Base-by-base conservation (phyloP, 2,329 filamentous ascomycete species). In the Kalmusia sp. region DNA sequence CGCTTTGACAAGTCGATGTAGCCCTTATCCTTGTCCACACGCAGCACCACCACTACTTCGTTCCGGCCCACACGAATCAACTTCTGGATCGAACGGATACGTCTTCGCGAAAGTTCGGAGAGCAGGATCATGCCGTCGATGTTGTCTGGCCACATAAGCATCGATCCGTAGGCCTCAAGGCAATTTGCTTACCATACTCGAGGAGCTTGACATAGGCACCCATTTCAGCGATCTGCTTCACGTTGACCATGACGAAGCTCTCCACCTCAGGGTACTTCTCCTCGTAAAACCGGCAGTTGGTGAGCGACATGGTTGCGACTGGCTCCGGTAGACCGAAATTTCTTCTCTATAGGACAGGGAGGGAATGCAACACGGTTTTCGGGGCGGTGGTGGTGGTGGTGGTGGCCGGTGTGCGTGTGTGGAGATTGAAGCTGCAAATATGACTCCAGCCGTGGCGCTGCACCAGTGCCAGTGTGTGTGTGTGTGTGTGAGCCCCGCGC, bases 101-200 rank as follows among this genome's bases (percentile, higher is more conserved):
- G 95, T 86, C 95, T 87, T 84, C 95, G 88, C 55, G 96, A 99
- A 61, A 99, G 86, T 80, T 99, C 95, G 70, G 92, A 96, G 63
- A 99, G 91, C 64, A 99, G 83, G 72, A 99, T 99, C 96, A 99
- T 99, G 86, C 95, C 95, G 76, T 99, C 96, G 72, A 99, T 99
- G 81, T 98, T 97, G 80, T 99, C 95, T 73, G 39, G 9, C 28
- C 14, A 7, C 5, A 48, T 66, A 40, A 61, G 57, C 40, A 37
- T 38, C 12, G 25, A 19, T 15, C 21, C 7, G 14, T 11, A 43
- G n/a, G n/a, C n/a, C n/a, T n/a, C n/a, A n/a, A n/a, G n/a, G n/a
- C 11, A 24, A 8, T 22, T 19, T 31, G 30, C 65, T 40, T 51
- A 72, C 70, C 71, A 80, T 99, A 99, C 82, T 99, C 95, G 68